phyloP scores from a whole-genome alignment of 2,329 filamentous ascomycete species.

The Diplodia scrobiculata region DNA sequence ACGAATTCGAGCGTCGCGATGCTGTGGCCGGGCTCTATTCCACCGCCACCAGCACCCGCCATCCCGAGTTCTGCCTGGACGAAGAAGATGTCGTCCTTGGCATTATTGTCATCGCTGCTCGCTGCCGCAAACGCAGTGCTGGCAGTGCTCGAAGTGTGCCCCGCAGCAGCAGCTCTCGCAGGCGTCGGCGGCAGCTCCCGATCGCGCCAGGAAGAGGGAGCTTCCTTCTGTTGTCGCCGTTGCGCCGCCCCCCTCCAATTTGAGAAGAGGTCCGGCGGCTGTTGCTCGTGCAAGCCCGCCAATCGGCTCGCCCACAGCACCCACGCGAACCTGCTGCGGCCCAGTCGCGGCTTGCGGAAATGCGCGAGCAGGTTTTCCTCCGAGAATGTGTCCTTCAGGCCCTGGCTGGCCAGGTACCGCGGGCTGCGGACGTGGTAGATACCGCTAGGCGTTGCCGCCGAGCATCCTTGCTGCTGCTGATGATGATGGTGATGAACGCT shows the following conservation, averaged over 20 bases:
- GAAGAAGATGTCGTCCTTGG: neutral
- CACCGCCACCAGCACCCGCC: conserved; percentile 6
- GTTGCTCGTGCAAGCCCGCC: conserved; percentile 32
- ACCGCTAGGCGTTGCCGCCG: conserved; percentile 3
- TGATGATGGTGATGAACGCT: neutral
- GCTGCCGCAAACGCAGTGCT: neutral
- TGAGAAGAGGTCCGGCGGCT: neutral
- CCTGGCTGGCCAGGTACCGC: conserved; percentile 37
- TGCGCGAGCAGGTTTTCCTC: conserved; percentile 42
- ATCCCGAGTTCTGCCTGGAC: conserved; percentile 6
- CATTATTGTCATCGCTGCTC: neutral
- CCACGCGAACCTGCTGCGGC: conserved; percentile 40
- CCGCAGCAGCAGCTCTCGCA: neutral
- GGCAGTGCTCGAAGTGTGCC: conserved; percentile 3
- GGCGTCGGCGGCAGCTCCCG: conserved; percentile 12
- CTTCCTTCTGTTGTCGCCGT: neutral
- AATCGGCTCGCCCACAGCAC: conserved; percentile 45
- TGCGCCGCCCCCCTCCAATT: neutral
- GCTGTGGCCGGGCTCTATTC: conserved; percentile 7
- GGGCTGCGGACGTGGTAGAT: conserved; percentile 31
- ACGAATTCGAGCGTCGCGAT: conserved; percentile 43
- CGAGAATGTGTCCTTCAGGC: conserved; percentile 40
- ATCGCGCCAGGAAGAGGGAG: neutral
- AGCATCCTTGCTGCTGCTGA: conserved; percentile 3
- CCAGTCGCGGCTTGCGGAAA: conserved; percentile 37